Percentiles rank a stretch among this genome's conserved stretches.
phyloP scores from a whole-genome alignment of 495 filamentous ascomycete species.

The Oidiodendron maius region DNA sequence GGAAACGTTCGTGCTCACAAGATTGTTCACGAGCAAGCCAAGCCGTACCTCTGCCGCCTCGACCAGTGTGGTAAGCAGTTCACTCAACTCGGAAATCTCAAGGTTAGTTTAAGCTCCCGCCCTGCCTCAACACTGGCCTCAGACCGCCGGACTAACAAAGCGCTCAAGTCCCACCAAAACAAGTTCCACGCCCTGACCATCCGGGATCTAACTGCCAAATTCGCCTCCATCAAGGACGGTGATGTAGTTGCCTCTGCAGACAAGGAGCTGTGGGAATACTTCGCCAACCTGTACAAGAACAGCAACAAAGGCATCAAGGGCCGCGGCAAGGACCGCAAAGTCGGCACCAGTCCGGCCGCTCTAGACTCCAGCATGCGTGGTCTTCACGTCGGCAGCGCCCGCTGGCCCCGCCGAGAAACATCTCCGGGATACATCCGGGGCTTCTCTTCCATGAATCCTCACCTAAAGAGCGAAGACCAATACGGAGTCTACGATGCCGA shows the following conservation, averaged over 20 bases:
- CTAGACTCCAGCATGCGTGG: conserved; percentile 5
- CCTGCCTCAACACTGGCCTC: conserved; percentile 3
- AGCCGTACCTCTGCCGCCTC: conserved; percentile 75
- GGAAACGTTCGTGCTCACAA: conserved; percentile 86
- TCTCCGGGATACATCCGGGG: conserved; percentile 11
- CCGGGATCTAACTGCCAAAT: conserved; percentile 64
- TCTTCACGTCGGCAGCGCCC: neutral
- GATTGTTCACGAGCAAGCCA: conserved; percentile 70
- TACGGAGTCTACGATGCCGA: conserved; percentile 43
- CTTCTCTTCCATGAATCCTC: neutral
- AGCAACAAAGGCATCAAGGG: conserved; percentile 93
- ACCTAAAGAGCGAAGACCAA: conserved; percentile 9
- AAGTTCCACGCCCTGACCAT: conserved; percentile 78
- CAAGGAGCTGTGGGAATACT: conserved; percentile 79
- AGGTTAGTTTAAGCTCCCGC: conserved; percentile 43
- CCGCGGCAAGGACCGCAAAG: conserved; percentile 74
- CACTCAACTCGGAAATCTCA: conserved; percentile 83
- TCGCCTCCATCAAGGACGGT: conserved; percentile 57
- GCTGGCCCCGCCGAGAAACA: too few species aligned
- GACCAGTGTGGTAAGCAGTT: conserved; percentile 82
- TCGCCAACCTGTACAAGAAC: conserved; percentile 85
- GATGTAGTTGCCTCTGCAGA: conserved; percentile 61
- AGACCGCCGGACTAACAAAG: conserved; percentile 3
- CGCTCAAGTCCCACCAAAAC: conserved; percentile 79
- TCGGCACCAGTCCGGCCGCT: conserved; percentile 22